Conservation (phyloP, 345 rosid species). For the Gynandropsis gynandra region DNA sequence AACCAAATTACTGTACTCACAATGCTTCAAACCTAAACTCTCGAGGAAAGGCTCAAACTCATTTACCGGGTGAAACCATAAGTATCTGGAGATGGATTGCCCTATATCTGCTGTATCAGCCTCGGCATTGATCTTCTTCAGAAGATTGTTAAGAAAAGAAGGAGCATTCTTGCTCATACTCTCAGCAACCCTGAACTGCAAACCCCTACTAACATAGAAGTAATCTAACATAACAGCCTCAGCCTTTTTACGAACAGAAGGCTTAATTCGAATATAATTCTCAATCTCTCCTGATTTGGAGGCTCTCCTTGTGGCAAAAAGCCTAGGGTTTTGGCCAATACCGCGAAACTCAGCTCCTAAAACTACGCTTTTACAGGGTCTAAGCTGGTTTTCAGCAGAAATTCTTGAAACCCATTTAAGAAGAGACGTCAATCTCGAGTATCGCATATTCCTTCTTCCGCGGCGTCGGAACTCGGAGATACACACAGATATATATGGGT, state of each 20-base stretch:
- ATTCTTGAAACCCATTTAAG: constrained; percentile 33
- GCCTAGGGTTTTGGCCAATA: constrained; percentile 15
- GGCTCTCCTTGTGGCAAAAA: background rate
- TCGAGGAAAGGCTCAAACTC: constrained; percentile 80
- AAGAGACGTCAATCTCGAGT: constrained; percentile 21
- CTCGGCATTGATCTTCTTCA: constrained; percentile 25
- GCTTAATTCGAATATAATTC: constrained; percentile 11
- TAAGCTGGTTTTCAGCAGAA: constrained; percentile 14
- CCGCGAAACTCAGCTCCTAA: no score
- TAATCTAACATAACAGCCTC: constrained; percentile 62
- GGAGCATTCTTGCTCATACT: constrained; percentile 56
- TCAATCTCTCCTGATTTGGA: constrained; percentile 1
- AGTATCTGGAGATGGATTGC: constrained; percentile 33
- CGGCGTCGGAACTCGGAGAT: no score
- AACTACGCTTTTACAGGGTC: background rate
- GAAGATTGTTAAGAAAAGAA: constrained; percentile 34
- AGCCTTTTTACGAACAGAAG: constrained; percentile 25
- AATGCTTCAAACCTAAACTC: constrained; percentile 54
- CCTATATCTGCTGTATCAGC: constrained; percentile 30
- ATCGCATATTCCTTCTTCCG: constrained; percentile 13
- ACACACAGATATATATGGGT: no score
- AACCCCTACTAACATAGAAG: constrained; percentile 48
- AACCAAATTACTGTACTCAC: constrained; percentile 40
- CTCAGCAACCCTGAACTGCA: constrained; percentile 54
- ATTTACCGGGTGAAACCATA: constrained; percentile 64